Percentiles rank a stretch among this genome's conserved stretches.
These are phyloP conservation scores for Phoma sp. DNA, from an alignment of 2,329 filamentous ascomycete species.

Conservation along the genomic window DNA sequence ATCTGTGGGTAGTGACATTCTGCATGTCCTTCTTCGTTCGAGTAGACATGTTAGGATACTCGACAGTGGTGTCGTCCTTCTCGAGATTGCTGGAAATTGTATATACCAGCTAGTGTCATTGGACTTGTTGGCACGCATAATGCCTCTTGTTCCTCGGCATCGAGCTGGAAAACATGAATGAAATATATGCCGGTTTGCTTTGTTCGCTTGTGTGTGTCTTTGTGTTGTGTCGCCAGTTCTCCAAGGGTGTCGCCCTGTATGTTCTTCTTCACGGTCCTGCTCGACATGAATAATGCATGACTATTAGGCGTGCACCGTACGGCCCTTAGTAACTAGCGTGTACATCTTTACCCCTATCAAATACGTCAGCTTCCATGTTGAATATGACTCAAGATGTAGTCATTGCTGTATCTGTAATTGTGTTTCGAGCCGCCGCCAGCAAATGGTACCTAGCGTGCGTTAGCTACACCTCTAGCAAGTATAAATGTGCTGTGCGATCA, in stretches of 20 bases:
- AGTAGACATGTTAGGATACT: background rate
- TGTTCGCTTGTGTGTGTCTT: constrained; percentile 6
- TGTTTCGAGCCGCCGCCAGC: too few species aligned
- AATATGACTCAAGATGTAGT: too few species aligned
- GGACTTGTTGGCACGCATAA: background rate
- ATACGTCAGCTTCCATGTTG: too few species aligned
- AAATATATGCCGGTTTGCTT: constrained; percentile 10
- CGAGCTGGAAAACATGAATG: background rate
- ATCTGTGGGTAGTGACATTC: background rate
- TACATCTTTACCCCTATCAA: too few species aligned
- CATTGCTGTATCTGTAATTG: too few species aligned
- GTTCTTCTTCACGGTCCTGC: constrained; percentile 1
- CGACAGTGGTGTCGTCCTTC: background rate
- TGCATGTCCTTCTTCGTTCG: background rate
- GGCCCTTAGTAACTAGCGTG: too few species aligned
- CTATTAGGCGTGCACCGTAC: background rate
- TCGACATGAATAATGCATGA: background rate
- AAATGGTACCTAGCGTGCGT: too few species aligned
- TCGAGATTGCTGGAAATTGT: background rate
- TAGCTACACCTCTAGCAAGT: too few species aligned
- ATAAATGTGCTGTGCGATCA: too few species aligned
- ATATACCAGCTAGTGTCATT: background rate
- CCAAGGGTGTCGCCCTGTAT: constrained; percentile 6
- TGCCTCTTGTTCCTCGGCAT: background rate
- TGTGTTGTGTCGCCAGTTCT: background rate